Conservation (phyloP, 768 basidiomycete genomes). For the Scleroderma citrinum region DNA sequence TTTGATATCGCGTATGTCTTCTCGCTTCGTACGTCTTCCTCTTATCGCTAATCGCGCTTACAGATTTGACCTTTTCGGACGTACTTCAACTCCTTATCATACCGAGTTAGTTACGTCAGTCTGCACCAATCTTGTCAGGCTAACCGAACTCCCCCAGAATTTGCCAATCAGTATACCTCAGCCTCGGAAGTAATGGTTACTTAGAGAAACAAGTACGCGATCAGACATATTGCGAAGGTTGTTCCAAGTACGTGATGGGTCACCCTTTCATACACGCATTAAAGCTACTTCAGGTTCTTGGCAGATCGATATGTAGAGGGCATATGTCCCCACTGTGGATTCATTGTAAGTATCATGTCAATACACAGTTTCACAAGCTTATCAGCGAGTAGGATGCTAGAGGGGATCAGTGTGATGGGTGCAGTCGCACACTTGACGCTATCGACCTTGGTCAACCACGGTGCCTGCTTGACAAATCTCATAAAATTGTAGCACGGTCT, state of each 20-base stretch:
- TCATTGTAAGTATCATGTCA: constrained; percentile 47
- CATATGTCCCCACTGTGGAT: constrained; percentile 91
- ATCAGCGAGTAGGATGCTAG: constrained; percentile 69
- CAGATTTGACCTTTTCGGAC: constrained; percentile 94
- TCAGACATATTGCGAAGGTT: constrained; percentile 69
- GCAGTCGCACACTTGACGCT: constrained; percentile 87
- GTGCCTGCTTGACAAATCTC: constrained; percentile 80
- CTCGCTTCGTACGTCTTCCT: background rate
- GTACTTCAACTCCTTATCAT: constrained; percentile 87
- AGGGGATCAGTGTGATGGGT: constrained; percentile 96
- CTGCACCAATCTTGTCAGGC: background rate
- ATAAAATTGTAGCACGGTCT: constrained; percentile 65
- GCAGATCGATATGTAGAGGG: constrained; percentile 98
- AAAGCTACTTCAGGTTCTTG: constrained; percentile 56
- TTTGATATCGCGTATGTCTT: constrained; percentile 81
- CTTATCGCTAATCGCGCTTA: background rate
- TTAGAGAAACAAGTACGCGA: constrained; percentile 82
- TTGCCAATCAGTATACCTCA: constrained; percentile 82
- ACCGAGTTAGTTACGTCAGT: constrained; percentile 56
- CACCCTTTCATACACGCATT: constrained; percentile 3
- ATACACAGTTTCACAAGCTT: background rate
- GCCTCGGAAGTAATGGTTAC: constrained; percentile 70
- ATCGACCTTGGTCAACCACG: constrained; percentile 93
- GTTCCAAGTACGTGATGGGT: constrained; percentile 56
- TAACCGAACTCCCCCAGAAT: constrained; percentile 46